These are phyloP conservation scores for Entomortierella beljakovae DNA, from an alignment of 192 early-diverging fungal species.

Conservation along the genomic window DNA sequence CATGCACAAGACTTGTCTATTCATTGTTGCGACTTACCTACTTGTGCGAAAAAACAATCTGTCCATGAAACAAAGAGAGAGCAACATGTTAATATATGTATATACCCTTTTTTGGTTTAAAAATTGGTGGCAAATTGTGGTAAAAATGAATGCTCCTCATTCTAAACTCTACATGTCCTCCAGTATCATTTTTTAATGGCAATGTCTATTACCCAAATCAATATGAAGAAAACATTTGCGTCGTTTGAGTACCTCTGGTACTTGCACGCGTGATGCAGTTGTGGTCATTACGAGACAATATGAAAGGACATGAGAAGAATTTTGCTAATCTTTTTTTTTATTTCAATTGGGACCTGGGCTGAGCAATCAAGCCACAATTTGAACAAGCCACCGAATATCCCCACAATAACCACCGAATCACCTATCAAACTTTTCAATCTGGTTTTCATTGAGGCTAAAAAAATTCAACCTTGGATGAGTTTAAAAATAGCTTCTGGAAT, in stretches of 20 bases:
- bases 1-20: no score
- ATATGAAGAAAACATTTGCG: slow-evolving; percentile 66
- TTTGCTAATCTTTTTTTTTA: not conserved
- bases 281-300: slow-evolving; percentile 1
- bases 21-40: slow-evolving; percentile 64
- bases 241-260: slow-evolving; percentile 51
- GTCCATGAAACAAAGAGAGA: not conserved
- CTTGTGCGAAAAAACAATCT: slow-evolving; percentile 87
- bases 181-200: not conserved
- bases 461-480: no score
- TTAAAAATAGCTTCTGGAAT: slow-evolving; percentile 2
- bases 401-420: no score
- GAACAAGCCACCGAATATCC: not conserved
- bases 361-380: no score
- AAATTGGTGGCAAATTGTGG: slow-evolving; percentile 42
- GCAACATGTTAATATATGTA: not conserved
- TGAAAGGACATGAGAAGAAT: not conserved
- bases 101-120: not conserved
- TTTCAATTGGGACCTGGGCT: not conserved
- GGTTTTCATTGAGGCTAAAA: no score
- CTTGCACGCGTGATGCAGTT: slow-evolving; percentile 19
- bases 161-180: no score
- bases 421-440: no score
- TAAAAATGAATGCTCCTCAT: not conserved
- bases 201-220: slow-evolving; percentile 52